These are phyloP conservation scores for Salix viminalis DNA, from an alignment of 345 rosid genomes.

Conservation along the genomic window DNA sequence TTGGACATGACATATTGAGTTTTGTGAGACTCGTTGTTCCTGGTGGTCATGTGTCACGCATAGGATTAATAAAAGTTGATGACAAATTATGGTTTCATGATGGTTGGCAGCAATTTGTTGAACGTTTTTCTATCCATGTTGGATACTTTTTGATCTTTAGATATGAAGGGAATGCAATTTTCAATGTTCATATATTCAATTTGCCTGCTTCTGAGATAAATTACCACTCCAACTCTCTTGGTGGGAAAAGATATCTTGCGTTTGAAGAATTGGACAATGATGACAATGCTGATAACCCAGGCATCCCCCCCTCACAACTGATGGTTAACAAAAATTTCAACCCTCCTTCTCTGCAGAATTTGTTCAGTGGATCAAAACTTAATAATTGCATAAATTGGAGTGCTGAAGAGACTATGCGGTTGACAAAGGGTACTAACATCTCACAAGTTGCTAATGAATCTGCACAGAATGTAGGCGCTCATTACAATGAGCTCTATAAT, in stretches of 20 bases:
- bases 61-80: slow-evolving; percentile 66
- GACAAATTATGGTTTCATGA: slow-evolving; percentile 74
- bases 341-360: slow-evolving; percentile 50
- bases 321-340: slow-evolving; percentile 34
- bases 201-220: slow-evolving; percentile 65
- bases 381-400: slow-evolving; percentile 28
- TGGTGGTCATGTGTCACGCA: slow-evolving; percentile 65
- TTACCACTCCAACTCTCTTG: slow-evolving; percentile 43
- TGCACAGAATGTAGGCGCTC: slow-evolving; percentile 18
- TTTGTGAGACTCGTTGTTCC: slow-evolving; percentile 73
- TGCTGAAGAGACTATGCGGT: slow-evolving; percentile 31
- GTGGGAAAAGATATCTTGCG: slow-evolving; percentile 50
- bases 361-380: slow-evolving; percentile 43
- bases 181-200: slow-evolving; percentile 69
- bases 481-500: slow-evolving; percentile 14
- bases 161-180: slow-evolving; percentile 79
- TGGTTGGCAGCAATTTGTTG: slow-evolving; percentile 83
- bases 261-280: slow-evolving; percentile 76
- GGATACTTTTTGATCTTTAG: slow-evolving; percentile 77
- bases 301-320: slow-evolving; percentile 23
- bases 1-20: slow-evolving; percentile 64
- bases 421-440: slow-evolving; percentile 27
- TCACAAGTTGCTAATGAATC: slow-evolving; percentile 17
- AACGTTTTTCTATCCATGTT: slow-evolving; percentile 59
- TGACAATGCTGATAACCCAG: slow-evolving; percentile 38